Evolutionary conservation across 768 basidiomycete genomes (phyloP).

Genomic region (Amanita rimosa): DNA sequence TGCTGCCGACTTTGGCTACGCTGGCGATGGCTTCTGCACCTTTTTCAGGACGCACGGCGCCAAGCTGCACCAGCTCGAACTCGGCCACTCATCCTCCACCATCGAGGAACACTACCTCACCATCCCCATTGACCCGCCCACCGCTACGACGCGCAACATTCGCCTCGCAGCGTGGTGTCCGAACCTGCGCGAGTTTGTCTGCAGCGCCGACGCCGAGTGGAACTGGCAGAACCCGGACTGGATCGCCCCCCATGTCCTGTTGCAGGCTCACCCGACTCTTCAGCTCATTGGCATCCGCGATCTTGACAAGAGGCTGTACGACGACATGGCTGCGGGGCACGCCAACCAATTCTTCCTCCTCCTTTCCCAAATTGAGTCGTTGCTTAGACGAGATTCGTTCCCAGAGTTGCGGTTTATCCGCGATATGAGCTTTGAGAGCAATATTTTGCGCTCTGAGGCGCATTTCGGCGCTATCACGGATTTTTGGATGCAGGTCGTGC

Average conservation of each 20-base stretch:
- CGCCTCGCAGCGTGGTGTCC: constrained; percentile 63
- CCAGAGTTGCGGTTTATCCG: constrained; percentile 48
- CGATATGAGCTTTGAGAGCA: constrained; percentile 53
- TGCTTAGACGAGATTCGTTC: constrained; percentile 49
- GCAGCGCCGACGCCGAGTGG: constrained; percentile 71
- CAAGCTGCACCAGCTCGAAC: constrained; percentile 53
- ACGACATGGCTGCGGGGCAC: constrained; percentile 22
- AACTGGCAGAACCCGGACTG: constrained; percentile 72
- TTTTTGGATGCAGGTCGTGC: constrained; percentile 29
- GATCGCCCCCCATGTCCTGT: constrained; percentile 67
- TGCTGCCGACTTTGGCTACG: constrained; percentile 60
- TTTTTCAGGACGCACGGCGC: constrained; percentile 61
- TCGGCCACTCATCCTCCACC: constrained; percentile 58
- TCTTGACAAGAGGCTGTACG: constrained; percentile 50
- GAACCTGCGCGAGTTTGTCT: constrained; percentile 58
- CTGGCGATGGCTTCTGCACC: constrained; percentile 47
- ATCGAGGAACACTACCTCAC: constrained; percentile 61
- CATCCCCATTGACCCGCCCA: constrained; percentile 19
- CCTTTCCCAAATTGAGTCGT: constrained; percentile 49
- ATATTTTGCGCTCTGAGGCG: constrained; percentile 34
- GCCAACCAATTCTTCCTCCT: constrained; percentile 54
- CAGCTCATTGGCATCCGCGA: constrained; percentile 64
- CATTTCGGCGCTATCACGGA: constrained; percentile 16
- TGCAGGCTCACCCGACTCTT: constrained; percentile 51
- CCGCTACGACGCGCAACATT: constrained; percentile 24